A percentile compares a stretch with the other conserved stretches of the same genome.
Conservation (phyloP, 2,329 filamentous ascomycete genomes). For the Colletotrichum melonis region DNA sequence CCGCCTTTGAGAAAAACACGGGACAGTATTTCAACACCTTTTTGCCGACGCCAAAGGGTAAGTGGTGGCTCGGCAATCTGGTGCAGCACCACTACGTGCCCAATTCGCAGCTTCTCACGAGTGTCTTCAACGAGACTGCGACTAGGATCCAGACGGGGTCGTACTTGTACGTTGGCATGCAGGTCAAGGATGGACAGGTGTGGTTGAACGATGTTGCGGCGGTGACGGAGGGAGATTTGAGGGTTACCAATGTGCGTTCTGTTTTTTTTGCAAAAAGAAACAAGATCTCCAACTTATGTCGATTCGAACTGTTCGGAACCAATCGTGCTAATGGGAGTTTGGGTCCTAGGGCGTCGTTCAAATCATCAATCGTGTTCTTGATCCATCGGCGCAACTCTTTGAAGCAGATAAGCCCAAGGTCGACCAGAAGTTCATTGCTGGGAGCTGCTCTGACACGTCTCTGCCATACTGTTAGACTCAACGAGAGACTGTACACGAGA, state of each 20-base stretch:
- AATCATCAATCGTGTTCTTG: conserved; percentile 40
- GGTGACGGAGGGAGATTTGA: conserved; percentile 24
- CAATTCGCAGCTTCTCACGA: conserved; percentile 37
- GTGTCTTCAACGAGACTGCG: conserved; percentile 38
- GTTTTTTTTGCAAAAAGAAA: no score
- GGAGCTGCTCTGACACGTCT: conserved; percentile 42
- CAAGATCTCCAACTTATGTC: neutral
- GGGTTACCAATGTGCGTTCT: conserved; percentile 14
- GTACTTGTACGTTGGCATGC: conserved; percentile 41
- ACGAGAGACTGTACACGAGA: neutral
- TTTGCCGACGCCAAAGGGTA: conserved; percentile 41
- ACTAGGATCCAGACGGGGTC: conserved; percentile 41
- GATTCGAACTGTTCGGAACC: neutral
- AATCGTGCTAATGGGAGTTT: neutral
- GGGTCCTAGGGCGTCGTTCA: conserved; percentile 40
- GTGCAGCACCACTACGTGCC: conserved; percentile 42
- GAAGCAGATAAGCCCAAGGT: conserved; percentile 39
- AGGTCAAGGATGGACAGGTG: conserved; percentile 35
- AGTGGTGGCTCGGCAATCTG: conserved; percentile 43
- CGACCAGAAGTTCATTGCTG: conserved; percentile 40
- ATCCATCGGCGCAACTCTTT: conserved; percentile 42
- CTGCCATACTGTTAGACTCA: conserved; percentile 41
- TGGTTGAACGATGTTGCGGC: conserved; percentile 40
- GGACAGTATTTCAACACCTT: conserved; percentile 42
- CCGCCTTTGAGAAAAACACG: conserved; percentile 42